Evolutionary conservation across 495 filamentous ascomycete species (phyloP).

Genomic region (Bacidia rubella): DNA sequence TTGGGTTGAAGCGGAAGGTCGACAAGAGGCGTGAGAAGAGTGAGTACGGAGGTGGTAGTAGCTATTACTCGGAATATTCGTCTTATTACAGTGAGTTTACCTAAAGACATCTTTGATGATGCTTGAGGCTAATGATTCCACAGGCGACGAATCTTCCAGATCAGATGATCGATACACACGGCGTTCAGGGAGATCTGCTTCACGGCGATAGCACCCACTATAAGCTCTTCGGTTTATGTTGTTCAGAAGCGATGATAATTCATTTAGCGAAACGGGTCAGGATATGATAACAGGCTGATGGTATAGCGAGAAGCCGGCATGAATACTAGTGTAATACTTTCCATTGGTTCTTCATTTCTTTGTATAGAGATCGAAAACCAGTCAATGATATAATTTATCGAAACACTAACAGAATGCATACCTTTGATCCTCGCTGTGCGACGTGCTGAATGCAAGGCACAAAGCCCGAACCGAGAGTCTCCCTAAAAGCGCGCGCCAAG

Average conservation of each 20-base stretch:
- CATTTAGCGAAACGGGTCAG: constrained; percentile 16
- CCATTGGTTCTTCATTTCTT: no score
- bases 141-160: constrained; percentile 38
- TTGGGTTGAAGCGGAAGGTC: constrained; percentile 58
- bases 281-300: neutral
- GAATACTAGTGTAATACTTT: no score
- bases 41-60: constrained; percentile 32
- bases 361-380: neutral
- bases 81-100: constrained; percentile 31
- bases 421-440: no score
- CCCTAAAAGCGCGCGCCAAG: no score
- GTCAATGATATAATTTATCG: neutral
- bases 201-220: constrained; percentile 19
- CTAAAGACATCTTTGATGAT: neutral
- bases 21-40: constrained; percentile 40
- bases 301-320: neutral
- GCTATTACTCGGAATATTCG: constrained; percentile 32
- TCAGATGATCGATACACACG: constrained; percentile 27
- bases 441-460: no score
- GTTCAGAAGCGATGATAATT: constrained; percentile 2
- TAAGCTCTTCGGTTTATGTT: neutral
- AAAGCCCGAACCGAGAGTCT: no score
- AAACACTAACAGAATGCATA: no score
- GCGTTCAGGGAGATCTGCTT: constrained; percentile 29
- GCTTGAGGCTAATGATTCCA: constrained; percentile 16